Base-by-base conservation (phyloP, 2,329 filamentous ascomycete species). In the Verruconis gallopava region DNA sequence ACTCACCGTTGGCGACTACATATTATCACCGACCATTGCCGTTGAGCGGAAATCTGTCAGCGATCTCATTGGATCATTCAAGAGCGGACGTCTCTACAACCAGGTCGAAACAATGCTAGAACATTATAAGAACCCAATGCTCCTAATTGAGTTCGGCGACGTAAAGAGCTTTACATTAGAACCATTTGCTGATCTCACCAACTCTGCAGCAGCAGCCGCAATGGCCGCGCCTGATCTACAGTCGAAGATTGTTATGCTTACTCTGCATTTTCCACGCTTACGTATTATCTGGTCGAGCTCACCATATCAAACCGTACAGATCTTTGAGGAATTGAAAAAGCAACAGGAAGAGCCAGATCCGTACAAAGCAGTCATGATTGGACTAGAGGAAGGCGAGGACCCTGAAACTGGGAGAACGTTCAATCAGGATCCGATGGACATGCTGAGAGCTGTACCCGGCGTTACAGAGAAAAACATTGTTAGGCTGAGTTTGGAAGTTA, bases 101-200 rank as follows among this genome's bases (percentile, higher is more conserved):
- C 91, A 98, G 66, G 81, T 82, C 32, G 89, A 96, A 62, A 79
- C 82, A 37, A 96, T 98, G 89, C 81, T 93, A 45, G 77, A 85
- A 57, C 79, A 96, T 64, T 98, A 98, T 73, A 81, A 81, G 55
- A 78, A 64, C 49, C 81, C 86, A 0, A 84, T 96, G 75, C 76
- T 98, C 4, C 75, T 98, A 35, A 96, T 98, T 55, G 91, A 98
- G 61, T 98, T 98, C 59, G 88, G 95, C 58, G 83, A 93, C 57
- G 89, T 93, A 65, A 95, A 93, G 60, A 89, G 85, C 3, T 98
- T 98, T 61, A 96, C 88, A 1, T 77, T 98, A 13, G 91, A 71
- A 41, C 67, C 67, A 0, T 71, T 71, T 46, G 61, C 66, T 1
- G 68, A 71, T 46, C 57, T 68, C 35, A 25, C 40, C 4, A 14